phyloP scores from a whole-genome alignment of 345 rosid species.

The Sapria himalayana region DNA sequence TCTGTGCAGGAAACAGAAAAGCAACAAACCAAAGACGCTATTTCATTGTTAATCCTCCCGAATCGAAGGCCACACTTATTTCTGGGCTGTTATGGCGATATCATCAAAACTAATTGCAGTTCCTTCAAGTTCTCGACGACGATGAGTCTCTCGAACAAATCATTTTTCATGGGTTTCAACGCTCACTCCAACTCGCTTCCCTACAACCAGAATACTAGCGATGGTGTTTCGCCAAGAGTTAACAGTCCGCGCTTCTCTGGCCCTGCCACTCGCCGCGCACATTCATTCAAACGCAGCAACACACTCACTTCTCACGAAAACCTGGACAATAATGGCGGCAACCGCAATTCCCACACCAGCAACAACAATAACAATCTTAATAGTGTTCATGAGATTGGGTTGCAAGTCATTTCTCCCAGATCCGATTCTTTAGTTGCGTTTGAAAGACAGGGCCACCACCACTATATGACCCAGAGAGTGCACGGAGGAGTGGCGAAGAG shows the following conservation, averaged over 20 bases:
- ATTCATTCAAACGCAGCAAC: slow-evolving; percentile 62
- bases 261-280: slow-evolving; percentile 74
- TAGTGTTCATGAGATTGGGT: slow-evolving; percentile 58
- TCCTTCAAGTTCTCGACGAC: too few species aligned
- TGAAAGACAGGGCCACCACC: slow-evolving; percentile 22
- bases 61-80: too few species aligned
- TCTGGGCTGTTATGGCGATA: too few species aligned
- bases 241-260: slow-evolving; percentile 84
- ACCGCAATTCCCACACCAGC: slow-evolving; percentile 4
- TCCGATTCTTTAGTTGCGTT: slow-evolving; percentile 32
- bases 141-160: too few species aligned
- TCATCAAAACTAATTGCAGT: too few species aligned
- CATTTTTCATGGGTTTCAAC: too few species aligned
- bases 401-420: slow-evolving; percentile 50
- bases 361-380: slow-evolving; percentile 6
- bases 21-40: too few species aligned
- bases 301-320: slow-evolving; percentile 7
- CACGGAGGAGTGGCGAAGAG: slow-evolving; percentile 16
- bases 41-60: too few species aligned
- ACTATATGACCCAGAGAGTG: slow-evolving; percentile 26
- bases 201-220: slow-evolving; percentile 25
- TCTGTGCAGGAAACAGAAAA: too few species aligned
- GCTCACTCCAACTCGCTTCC: too few species aligned
- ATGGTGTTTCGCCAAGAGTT: slow-evolving; percentile 56
- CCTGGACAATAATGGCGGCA: slow-evolving; percentile 3